Evolutionary conservation across 768 basidiomycete genomes (phyloP).

Genomic region (Ramaria sp.): DNA sequence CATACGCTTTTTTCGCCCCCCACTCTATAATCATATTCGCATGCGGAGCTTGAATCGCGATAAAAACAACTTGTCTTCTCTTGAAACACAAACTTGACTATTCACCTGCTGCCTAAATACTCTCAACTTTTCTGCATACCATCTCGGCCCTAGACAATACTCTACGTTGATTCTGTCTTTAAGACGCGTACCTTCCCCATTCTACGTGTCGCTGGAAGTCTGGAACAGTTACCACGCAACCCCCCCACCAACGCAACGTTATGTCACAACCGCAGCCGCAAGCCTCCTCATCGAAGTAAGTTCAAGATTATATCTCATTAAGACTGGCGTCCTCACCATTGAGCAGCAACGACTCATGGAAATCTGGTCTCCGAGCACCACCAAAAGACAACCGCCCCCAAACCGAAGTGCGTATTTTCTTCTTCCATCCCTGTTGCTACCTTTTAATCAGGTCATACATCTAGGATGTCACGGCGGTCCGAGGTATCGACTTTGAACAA

Average conservation of each 20-base stretch:
- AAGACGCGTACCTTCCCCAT: background rate
- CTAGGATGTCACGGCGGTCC: conserved; percentile 82
- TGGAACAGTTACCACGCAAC: background rate
- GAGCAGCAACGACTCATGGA: conserved; percentile 38
- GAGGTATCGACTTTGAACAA: conserved; percentile 94
- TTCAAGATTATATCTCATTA: background rate
- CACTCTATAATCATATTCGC: background rate
- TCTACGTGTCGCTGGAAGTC: background rate
- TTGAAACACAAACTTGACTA: background rate
- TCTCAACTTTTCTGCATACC: background rate
- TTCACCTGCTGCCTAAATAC: background rate
- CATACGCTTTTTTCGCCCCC: background rate
- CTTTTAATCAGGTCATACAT: background rate
- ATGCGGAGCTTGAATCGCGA: conserved; percentile 8
- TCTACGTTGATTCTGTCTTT: background rate
- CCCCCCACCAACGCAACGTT: background rate
- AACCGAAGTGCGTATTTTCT: conserved; percentile 48
- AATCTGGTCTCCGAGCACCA: conserved; percentile 67
- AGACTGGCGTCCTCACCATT: background rate
- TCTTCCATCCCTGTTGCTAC: background rate
- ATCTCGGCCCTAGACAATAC: background rate
- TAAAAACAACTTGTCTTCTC: background rate
- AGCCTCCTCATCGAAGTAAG: conserved; percentile 10
- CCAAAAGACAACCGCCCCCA: conserved; percentile 90
- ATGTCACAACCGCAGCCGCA: conserved; percentile 8